phyloP scores from a whole-genome alignment of 805 yeast genomes.

The Lipomyces yamanashiensis region DNA sequence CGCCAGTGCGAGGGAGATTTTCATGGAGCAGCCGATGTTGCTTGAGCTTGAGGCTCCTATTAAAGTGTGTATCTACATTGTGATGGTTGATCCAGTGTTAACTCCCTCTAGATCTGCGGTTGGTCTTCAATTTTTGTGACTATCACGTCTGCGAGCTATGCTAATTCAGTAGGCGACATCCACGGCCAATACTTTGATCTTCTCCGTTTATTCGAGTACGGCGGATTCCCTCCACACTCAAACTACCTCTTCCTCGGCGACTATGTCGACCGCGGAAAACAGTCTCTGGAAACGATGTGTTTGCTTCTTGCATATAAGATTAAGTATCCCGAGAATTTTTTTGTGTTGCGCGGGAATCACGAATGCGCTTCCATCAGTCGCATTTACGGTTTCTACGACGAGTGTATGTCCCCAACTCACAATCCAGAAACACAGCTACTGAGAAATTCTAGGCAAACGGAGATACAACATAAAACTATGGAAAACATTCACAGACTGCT shows the following conservation, averaged over 20 bases:
- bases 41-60: constrained; percentile 97
- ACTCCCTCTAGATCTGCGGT: constrained; percentile 27
- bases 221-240: constrained; percentile 99
- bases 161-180: constrained; percentile 69
- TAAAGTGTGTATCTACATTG: constrained; percentile 58
- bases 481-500: constrained; percentile 98
- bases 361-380: constrained; percentile 98
- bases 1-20: constrained; percentile 96
- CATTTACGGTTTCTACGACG: constrained; percentile 97
- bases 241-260: constrained; percentile 95
- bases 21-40: constrained; percentile 94
- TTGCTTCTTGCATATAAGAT: constrained; percentile 91
- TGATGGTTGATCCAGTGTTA: background rate
- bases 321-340: constrained; percentile 97
- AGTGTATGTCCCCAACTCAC: too few species aligned
- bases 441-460: constrained; percentile 57
- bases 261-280: constrained; percentile 98
- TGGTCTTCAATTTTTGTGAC: background rate
- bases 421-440: background rate
- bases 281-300: constrained; percentile 94
- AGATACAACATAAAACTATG: constrained; percentile 97
- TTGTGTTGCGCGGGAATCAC: constrained; percentile 95
- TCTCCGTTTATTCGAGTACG: constrained; percentile 92
- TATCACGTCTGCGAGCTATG: background rate
- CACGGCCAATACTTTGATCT: constrained; percentile 98